These are phyloP conservation scores for Candida pseudofarinosa DNA, from an alignment of 805 yeast species.

Conservation along the genomic window DNA sequence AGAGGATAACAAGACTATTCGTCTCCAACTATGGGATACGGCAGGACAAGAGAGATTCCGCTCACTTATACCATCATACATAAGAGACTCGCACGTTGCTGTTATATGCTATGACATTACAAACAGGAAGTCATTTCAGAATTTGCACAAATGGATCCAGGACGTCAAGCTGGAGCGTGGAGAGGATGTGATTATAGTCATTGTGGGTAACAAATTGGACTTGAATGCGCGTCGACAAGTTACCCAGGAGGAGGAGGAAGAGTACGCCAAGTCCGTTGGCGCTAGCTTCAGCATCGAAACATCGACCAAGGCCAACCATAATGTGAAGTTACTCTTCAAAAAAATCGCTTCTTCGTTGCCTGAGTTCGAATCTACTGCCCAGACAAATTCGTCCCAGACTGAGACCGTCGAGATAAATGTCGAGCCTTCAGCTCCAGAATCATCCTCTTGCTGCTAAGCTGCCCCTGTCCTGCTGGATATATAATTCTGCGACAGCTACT, in stretches of 20 bases:
- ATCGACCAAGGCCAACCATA: constrained; percentile 91
- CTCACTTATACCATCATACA: constrained; percentile 90
- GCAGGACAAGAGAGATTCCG: constrained; percentile 97
- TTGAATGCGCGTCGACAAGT: constrained; percentile 78
- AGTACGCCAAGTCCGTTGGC: constrained; percentile 63
- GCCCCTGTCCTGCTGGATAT: too few relatives aligned
- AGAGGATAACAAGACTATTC: constrained; percentile 85
- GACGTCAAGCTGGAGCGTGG: constrained; percentile 95
- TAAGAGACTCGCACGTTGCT: constrained; percentile 95
- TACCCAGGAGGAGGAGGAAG: constrained; percentile 78
- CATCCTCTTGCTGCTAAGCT: constrained; percentile 23
- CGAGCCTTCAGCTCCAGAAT: constrained; percentile 30
- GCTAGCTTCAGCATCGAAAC: constrained; percentile 87
- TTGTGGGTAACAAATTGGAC: constrained; percentile 92
- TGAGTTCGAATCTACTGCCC: constrained; percentile 47
- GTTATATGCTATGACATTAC: constrained; percentile 94
- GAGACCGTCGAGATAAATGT: constrained; percentile 34
- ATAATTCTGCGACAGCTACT: too few relatives aligned
- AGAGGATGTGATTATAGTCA: constrained; percentile 77
- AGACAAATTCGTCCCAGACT: constrained; percentile 18
- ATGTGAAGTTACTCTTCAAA: constrained; percentile 84
- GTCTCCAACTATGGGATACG: constrained; percentile 96
- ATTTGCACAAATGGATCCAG: constrained; percentile 86
- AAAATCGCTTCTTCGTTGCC: constrained; percentile 89
- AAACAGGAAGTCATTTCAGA: constrained; percentile 75